Percentiles rank a stretch among this genome's conserved stretches.
phyloP scores from a whole-genome alignment of 1,139 yeast genomes.

The Protomyces macrosporus region DNA sequence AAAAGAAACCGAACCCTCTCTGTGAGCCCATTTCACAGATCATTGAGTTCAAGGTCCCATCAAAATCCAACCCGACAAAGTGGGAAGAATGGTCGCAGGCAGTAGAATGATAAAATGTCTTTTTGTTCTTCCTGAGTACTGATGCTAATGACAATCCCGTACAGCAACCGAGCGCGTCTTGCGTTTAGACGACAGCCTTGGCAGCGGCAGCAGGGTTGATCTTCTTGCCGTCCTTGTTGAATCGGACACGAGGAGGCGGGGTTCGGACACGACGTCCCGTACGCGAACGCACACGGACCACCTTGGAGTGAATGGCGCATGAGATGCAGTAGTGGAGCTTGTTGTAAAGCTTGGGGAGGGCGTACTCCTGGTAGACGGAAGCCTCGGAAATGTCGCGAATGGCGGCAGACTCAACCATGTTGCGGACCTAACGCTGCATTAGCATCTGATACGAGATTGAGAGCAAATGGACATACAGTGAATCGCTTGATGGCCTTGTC shows the following conservation, averaged over 20 bases:
- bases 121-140: not conserved
- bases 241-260: conserved; percentile 99
- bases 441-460: not conserved
- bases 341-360: conserved; percentile 98
- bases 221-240: conserved; percentile 83
- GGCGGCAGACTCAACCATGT: conserved; percentile 98
- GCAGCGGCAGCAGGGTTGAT: conserved; percentile 98
- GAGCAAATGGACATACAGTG: conserved; percentile 53
- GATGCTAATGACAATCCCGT: not conserved
- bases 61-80: not conserved
- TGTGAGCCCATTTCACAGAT: conserved; percentile 25
- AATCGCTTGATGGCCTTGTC: conserved; percentile 99
- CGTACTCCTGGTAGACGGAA: conserved; percentile 98
- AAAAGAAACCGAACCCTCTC: conserved; percentile 23
- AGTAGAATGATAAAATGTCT: not conserved
- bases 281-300: conserved; percentile 99
- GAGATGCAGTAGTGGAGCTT: conserved; percentile 99
- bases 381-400: conserved; percentile 95
- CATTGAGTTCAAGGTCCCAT: conserved; percentile 22
- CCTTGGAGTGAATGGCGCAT: conserved; percentile 99
- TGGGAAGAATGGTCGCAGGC: not conserved
- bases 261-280: conserved; percentile 97
- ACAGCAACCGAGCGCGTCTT: not conserved
- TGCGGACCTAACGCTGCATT: conserved; percentile 47
- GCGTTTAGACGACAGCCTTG: conserved; percentile 31